These are phyloP conservation scores for Coemansia nantahalensis DNA, from an alignment of 192 early-diverging fungal genomes.

Conservation along the genomic window DNA sequence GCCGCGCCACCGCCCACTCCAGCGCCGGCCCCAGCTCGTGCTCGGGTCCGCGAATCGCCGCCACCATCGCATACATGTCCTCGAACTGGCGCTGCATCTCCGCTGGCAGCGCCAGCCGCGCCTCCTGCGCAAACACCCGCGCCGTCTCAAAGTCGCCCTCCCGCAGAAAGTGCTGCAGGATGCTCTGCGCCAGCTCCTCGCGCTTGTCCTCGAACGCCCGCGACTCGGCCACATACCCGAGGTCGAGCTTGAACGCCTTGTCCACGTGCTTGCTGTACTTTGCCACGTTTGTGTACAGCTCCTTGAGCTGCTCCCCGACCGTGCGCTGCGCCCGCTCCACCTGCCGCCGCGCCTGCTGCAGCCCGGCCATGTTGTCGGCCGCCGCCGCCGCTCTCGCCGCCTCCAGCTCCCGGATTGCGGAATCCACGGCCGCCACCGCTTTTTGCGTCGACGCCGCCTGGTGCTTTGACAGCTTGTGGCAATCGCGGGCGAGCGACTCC, in stretches of 20 bases:
- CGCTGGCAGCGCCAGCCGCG: constrained; percentile 40
- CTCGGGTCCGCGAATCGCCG: constrained; percentile 51
- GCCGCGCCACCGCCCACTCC: constrained; percentile 68
- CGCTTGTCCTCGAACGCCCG: constrained; percentile 73
- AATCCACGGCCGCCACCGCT: constrained; percentile 44
- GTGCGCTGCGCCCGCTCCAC: constrained; percentile 16
- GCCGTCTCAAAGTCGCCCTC: constrained; percentile 86
- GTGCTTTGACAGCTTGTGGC: constrained; percentile 66
- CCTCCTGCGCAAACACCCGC: constrained; percentile 50
- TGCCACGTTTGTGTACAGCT: constrained; percentile 58
- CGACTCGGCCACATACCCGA: constrained; percentile 62
- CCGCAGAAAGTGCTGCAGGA: constrained; percentile 78
- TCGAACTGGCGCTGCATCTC: constrained; percentile 64
- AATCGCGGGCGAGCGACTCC: constrained; percentile 65
- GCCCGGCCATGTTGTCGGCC: background rate
- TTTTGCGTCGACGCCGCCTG: constrained; percentile 55
- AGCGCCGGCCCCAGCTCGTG: constrained; percentile 66
- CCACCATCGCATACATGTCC: constrained; percentile 78
- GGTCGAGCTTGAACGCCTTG: constrained; percentile 70
- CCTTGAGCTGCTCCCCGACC: constrained; percentile 59
- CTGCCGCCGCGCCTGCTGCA: constrained; percentile 26
- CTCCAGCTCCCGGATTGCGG: constrained; percentile 46
- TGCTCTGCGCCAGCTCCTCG: constrained; percentile 57
- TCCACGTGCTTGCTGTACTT: constrained; percentile 78
- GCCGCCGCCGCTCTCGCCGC: background rate